These are phyloP conservation scores for Fraxinus quadrangulata DNA, from an alignment of 257 asterid species.

Conservation along the genomic window DNA sequence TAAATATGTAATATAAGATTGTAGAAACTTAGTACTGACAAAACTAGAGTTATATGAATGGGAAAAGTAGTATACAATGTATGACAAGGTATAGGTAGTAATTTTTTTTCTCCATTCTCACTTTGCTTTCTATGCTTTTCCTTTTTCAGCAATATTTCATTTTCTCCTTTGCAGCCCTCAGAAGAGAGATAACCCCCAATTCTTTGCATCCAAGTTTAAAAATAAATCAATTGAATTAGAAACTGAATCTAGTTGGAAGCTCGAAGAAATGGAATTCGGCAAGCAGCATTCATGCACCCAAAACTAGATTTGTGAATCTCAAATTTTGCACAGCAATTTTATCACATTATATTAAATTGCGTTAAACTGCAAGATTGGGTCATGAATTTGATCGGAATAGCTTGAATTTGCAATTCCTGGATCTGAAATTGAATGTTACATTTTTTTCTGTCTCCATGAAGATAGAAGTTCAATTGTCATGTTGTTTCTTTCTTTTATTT, in stretches of 20 bases:
- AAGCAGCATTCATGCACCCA: not conserved
- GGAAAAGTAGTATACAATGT: conserved; percentile 15
- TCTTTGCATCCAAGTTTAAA: not conserved
- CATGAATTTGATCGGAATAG: not conserved
- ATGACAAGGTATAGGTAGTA: conserved; percentile 12
- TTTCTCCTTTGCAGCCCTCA: conserved; percentile 19
- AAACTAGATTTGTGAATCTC: too few relatives aligned
- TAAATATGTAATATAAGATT: conserved; percentile 1
- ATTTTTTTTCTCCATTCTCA: conserved; percentile 7
- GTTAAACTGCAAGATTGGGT: not conserved
- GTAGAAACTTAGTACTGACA: conserved; percentile 10
- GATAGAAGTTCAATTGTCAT: not conserved
- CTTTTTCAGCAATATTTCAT: conserved; percentile 12
- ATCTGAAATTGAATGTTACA: not conserved
- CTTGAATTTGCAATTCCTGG: not conserved
- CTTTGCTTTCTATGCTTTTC: not conserved
- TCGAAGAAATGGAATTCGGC: not conserved
- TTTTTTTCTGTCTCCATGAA: not conserved
- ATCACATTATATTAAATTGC: not conserved
- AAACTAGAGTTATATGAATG: not conserved
- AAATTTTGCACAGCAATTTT: not conserved
- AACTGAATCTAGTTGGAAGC: not conserved
- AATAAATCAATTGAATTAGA: not conserved
- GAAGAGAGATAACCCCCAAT: not conserved
- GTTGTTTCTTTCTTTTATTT: not conserved